These are phyloP conservation scores for Lonicera japonica DNA, from an alignment of 129 eudicot genomes.

Conservation along the genomic window DNA sequence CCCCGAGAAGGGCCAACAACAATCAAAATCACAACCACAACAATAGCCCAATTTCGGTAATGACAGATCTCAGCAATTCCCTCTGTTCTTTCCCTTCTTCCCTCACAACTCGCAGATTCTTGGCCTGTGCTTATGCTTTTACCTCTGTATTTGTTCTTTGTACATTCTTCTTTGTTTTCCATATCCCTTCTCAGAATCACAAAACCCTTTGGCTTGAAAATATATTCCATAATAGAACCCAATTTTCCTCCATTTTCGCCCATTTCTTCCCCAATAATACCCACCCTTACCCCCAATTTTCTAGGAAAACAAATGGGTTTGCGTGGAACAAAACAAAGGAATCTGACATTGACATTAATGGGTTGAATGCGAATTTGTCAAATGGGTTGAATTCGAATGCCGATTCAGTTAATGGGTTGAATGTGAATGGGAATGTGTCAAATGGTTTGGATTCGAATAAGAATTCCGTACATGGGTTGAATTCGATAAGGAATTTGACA, in stretches of 20 bases:
- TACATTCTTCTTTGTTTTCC: conserved; percentile 16
- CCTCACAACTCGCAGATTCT: conserved; percentile 9
- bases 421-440: no score
- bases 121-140: conserved; percentile 13
- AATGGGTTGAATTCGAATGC: not conserved
- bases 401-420: not conserved
- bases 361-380: not conserved
- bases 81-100: not conserved
- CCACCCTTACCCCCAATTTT: conserved; percentile 6
- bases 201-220: conserved; percentile 10
- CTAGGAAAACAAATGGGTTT: conserved; percentile 1
- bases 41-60: not conserved
- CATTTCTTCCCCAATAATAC: conserved; percentile 13
- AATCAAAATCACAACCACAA: no score
- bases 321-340: not conserved
- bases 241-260: conserved; percentile 17
- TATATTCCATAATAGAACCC: conserved; percentile 14
- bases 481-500: not conserved
- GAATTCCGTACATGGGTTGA: not conserved
- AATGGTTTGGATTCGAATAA: no score
- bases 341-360: not conserved
- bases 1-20: conserved; percentile 11
- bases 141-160: conserved; percentile 14
- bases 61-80: not conserved
- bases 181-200: not conserved